Conservation (phyloP, 495 filamentous ascomycete genomes). For the Podospora pseudoanserina region DNA sequence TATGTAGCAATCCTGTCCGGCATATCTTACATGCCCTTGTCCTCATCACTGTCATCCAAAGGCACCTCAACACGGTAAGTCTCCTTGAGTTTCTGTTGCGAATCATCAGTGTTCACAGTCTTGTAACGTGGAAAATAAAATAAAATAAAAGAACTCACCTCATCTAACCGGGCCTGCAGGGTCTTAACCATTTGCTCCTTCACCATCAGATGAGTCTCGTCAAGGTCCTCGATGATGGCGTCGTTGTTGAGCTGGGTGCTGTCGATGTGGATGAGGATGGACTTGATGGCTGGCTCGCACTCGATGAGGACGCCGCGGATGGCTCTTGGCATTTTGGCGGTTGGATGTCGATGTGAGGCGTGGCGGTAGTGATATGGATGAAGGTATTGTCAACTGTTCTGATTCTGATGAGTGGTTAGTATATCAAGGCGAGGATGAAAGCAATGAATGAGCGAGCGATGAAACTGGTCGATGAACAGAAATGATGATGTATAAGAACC, state of each 20-base stretch:
- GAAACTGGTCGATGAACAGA: too few relatives aligned
- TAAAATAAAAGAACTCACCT: conserved; percentile 30
- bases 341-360: background rate
- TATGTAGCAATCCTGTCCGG: too few relatives aligned
- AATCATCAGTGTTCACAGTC: background rate
- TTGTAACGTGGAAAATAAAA: too few relatives aligned
- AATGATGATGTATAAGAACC: background rate
- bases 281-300: conserved; percentile 62
- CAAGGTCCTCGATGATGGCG: conserved; percentile 64
- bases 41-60: conserved; percentile 41
- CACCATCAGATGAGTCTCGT: conserved; percentile 68
- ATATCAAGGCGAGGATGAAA: background rate
- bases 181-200: conserved; percentile 64
- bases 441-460: background rate
- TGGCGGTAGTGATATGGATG: background rate
- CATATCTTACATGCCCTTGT: conserved; percentile 3
- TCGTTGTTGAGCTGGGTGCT: conserved; percentile 43
- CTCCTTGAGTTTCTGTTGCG: conserved; percentile 40
- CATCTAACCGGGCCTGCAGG: conserved; percentile 59
- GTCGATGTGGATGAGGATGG: conserved; percentile 60
- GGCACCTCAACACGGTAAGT: conserved; percentile 38
- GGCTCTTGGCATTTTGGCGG: conserved; percentile 17
- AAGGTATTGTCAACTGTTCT: background rate
- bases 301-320: conserved; percentile 65
- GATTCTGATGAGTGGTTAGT: background rate